Base-by-base conservation (phyloP, 2,329 filamentous ascomycete genomes). In the Colletotrichum sp. region DNA sequence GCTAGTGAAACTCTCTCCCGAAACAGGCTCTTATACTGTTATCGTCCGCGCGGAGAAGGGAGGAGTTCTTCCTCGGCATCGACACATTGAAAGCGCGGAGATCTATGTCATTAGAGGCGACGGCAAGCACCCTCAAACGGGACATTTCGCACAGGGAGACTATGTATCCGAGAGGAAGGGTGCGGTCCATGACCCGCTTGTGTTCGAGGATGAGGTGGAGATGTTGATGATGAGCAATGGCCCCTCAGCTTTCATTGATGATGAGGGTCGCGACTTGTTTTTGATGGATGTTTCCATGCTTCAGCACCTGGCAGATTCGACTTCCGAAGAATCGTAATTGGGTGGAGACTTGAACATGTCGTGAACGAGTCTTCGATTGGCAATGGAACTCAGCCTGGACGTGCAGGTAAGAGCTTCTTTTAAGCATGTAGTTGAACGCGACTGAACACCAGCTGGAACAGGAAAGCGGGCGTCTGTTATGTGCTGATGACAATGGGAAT, bases 251-350 rank as follows among this genome's bases (percentile, higher is more conserved):
- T 71, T 71, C 21, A 71, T 71, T 24, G 57, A 64, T 18, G 59
- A 64, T 18, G 57, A 71, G 21, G 57, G 68, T 7, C 30, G 16
- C 1, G 57, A 71, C 0, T 16, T 71, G 39, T 71, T 63, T 18
- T 16, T 64, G 59, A 72, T 72, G 70, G 63, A 72, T 28, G 32
- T 72, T 18, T 10, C 70, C 12, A 67, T 67, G 32, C 55, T 72
- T 12, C 62, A 72, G 10, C 52, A 34, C 3, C 34, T 71, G n/a
- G 36, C n/a, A 1, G n/a, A 18, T n/a, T 52, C 57, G 52, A 49
- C 39, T 49, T 12, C 39, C 5, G 24, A 24, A 24, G 39, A 7
- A 55, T n/a, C 9, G 5, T 64, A 6, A 15, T 3, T n/a, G 9
- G 18, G 18, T n/a, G 18, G 18, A n/a, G 18, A 44, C 9, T n/a